These are phyloP conservation scores for Claviceps humidiphila DNA, from an alignment of 2,329 filamentous ascomycete genomes.

Conservation along the genomic window DNA sequence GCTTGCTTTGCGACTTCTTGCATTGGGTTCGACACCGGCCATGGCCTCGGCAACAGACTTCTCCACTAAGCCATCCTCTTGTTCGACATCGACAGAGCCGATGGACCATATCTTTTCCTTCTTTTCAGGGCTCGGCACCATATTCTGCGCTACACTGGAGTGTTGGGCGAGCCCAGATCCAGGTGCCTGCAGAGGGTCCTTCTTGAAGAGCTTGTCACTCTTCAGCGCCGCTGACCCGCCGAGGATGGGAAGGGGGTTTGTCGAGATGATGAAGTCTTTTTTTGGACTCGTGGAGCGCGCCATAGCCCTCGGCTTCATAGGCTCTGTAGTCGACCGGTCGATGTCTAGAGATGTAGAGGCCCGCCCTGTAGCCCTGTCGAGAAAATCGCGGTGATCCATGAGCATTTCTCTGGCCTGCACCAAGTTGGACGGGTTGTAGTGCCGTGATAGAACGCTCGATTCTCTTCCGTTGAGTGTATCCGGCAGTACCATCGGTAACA, in stretches of 20 bases:
- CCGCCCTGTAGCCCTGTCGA: conserved; percentile 16
- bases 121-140: conserved; percentile 38
- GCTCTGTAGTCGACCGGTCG: conserved; percentile 15
- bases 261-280: conserved; percentile 14
- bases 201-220: conserved; percentile 6
- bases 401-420: conserved; percentile 24
- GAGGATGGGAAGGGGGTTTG: conserved; percentile 9
- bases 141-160: conserved; percentile 28
- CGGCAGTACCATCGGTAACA: conserved; percentile 19
- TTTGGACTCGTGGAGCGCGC: conserved; percentile 16
- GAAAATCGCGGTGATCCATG: conserved; percentile 20
- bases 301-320: conserved; percentile 13
- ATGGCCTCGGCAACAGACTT: conserved; percentile 51
- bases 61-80: conserved; percentile 45
- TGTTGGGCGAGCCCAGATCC: conserved; percentile 17
- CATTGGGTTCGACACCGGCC: conserved; percentile 47
- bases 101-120: conserved; percentile 54
- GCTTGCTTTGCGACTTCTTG: conserved; percentile 53
- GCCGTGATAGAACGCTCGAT: conserved; percentile 18
- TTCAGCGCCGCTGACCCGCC: conserved; percentile 7
- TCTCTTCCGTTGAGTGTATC: conserved; percentile 16
- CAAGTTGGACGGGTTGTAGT: conserved; percentile 19
- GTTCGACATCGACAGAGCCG: conserved; percentile 34
- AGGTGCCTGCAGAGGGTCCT: conserved; percentile 5
- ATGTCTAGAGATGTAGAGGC: conserved; percentile 23